These are phyloP conservation scores for Nicotiana noctiflora DNA, from an alignment of 257 asterid genomes.

Conservation along the genomic window DNA sequence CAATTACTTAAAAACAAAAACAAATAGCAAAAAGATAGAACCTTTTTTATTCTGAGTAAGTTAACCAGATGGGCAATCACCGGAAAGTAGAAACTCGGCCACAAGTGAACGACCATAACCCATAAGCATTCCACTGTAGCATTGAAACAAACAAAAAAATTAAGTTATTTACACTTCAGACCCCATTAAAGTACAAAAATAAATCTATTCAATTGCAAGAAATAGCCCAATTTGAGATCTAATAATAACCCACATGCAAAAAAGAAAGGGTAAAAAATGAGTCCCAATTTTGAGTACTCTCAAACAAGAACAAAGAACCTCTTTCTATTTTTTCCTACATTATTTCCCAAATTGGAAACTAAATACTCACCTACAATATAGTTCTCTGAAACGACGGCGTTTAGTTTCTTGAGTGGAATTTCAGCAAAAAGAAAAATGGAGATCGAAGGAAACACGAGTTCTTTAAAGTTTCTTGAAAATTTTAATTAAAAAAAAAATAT, in stretches of 20 bases:
- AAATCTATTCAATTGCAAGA: not conserved
- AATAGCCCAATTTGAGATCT: constrained; percentile 11
- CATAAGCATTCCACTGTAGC: constrained; percentile 16
- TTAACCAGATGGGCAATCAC: constrained; percentile 16
- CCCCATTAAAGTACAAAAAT: not conserved
- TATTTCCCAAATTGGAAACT: constrained; percentile 5
- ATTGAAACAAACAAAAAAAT: not conserved
- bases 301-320: not conserved
- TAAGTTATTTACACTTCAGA: not conserved
- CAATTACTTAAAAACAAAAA: not conserved
- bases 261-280: not conserved
- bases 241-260: constrained; percentile 8
- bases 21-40: constrained; percentile 3
- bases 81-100: constrained; percentile 12
- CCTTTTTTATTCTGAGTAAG: not conserved
- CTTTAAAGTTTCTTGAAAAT: not conserved
- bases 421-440: not conserved
- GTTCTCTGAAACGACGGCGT: not conserved
- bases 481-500: not conserved
- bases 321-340: not conserved
- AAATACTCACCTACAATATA: not conserved
- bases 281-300: constrained; percentile 7
- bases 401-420: constrained; percentile 4
- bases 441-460: not conserved
- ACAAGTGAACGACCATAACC: constrained; percentile 8